phyloP scores from a whole-genome alignment of 2,329 filamentous ascomycete genomes.

The Endothia cerciana region DNA sequence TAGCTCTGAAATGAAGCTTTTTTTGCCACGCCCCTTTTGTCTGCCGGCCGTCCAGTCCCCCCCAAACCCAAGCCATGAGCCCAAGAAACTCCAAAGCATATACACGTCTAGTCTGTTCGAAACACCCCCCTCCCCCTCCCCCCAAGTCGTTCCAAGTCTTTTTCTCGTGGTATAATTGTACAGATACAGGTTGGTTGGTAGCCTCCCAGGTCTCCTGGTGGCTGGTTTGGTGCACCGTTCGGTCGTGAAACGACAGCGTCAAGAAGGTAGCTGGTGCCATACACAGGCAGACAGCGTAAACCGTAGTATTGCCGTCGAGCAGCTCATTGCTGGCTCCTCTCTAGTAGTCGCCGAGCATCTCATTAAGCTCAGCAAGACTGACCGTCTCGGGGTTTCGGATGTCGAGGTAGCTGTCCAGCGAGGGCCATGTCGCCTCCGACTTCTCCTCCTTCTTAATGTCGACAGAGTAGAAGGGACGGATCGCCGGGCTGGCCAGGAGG shows the following conservation, averaged over 20 bases:
- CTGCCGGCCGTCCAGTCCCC: neutral
- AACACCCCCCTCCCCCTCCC: too few relatives aligned
- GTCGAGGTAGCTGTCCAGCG: conserved; percentile 51
- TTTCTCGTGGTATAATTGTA: conserved; percentile 20
- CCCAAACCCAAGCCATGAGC: neutral
- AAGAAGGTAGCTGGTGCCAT: neutral
- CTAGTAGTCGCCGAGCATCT: conserved; percentile 73
- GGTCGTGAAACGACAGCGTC: neutral
- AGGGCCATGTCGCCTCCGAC: conserved; percentile 46
- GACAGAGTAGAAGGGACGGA: conserved; percentile 52
- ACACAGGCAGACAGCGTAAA: neutral
- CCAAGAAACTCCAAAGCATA: neutral
- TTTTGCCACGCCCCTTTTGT: conserved; percentile 2
- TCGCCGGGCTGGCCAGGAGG: conserved; percentile 59
- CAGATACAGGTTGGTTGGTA: conserved; percentile 17
- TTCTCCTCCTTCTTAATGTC: conserved; percentile 48
- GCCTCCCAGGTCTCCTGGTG: neutral
- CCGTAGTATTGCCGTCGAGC: neutral
- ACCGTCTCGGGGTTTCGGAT: conserved; percentile 83
- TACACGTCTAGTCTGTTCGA: conserved; percentile 20
- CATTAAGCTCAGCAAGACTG: conserved; percentile 90
- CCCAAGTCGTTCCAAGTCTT: conserved; percentile 7
- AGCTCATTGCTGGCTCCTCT: neutral
- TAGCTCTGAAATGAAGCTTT: conserved; percentile 15
- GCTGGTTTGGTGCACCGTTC: neutral